Evolutionary conservation across 306 rosid species (phyloP).

Genomic region (Carpinus fangiana): DNA sequence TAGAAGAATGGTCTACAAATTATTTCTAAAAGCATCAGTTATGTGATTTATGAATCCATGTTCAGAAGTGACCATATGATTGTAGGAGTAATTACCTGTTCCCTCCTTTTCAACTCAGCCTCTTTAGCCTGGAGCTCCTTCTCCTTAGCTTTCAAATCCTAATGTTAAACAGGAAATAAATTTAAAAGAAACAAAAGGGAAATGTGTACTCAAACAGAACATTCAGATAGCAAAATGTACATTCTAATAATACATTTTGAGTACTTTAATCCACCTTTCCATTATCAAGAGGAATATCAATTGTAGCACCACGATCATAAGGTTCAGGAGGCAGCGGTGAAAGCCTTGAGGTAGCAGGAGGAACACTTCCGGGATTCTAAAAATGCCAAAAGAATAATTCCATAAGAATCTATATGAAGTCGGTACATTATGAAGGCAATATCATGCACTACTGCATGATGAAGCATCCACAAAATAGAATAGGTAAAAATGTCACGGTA

Average conservation of each 20-base stretch:
- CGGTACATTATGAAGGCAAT: not conserved
- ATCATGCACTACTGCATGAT: not conserved
- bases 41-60: slow-evolving; percentile 10
- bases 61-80: slow-evolving; percentile 16
- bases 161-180: slow-evolving; percentile 21
- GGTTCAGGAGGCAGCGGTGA: slow-evolving; percentile 85
- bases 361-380: slow-evolving; percentile 60
- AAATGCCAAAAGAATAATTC: slow-evolving; percentile 25
- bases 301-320: slow-evolving; percentile 70
- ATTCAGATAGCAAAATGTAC: slow-evolving; percentile 12
- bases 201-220: slow-evolving; percentile 22
- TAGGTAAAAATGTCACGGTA: not conserved
- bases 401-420: not conserved
- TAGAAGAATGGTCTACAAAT: slow-evolving; percentile 4
- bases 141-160: slow-evolving; percentile 78
- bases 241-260: slow-evolving; percentile 27
- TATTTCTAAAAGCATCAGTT: slow-evolving; percentile 12
- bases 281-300: slow-evolving; percentile 70
- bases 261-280: slow-evolving; percentile 44
- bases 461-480: not conserved
- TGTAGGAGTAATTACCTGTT: slow-evolving; percentile 60
- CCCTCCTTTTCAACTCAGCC: slow-evolving; percentile 81
- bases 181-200: not conserved
- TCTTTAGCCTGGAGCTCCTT: slow-evolving; percentile 86
- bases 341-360: slow-evolving; percentile 60